Evolutionary conservation across 2,329 filamentous ascomycete genomes (phyloP).

Genomic region (Curvularia eragrostidis): DNA sequence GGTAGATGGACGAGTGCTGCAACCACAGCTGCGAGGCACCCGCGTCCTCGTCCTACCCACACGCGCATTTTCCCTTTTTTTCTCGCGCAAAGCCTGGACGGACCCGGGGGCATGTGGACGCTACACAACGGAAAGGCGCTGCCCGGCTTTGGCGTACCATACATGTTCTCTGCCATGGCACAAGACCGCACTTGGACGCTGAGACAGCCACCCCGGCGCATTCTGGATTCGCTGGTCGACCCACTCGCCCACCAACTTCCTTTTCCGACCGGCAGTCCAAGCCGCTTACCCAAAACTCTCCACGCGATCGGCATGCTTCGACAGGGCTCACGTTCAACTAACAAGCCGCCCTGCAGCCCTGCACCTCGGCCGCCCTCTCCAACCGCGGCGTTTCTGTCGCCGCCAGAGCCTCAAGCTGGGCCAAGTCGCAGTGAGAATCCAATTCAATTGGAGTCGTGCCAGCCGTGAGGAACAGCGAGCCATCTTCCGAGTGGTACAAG

Average conservation of each 20-base stretch:
- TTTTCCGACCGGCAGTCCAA: constrained; percentile 8
- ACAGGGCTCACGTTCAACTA: constrained; percentile 17
- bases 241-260: constrained; percentile 9
- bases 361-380: constrained; percentile 23
- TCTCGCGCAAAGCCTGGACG: not conserved
- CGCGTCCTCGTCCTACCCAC: constrained; percentile 29
- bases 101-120: not conserved
- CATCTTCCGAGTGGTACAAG: constrained; percentile 2
- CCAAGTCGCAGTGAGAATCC: constrained; percentile 20
- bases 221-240: constrained; percentile 3
- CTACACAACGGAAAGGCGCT: not conserved
- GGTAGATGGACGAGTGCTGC: constrained; percentile 22
- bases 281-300: constrained; percentile 14
- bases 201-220: constrained; percentile 18
- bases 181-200: constrained; percentile 3
- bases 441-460: constrained; percentile 20
- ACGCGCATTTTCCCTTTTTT: not conserved
- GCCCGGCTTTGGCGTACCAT: not conserved
- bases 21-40: constrained; percentile 1
- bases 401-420: constrained; percentile 16
- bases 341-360: constrained; percentile 17
- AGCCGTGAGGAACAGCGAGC: constrained; percentile 7
- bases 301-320: constrained; percentile 22
- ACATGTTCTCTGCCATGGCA: not conserved
- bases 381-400: constrained; percentile 30